Conservation (phyloP, 441 rosid genomes). For the Kokia cookei region DNA sequence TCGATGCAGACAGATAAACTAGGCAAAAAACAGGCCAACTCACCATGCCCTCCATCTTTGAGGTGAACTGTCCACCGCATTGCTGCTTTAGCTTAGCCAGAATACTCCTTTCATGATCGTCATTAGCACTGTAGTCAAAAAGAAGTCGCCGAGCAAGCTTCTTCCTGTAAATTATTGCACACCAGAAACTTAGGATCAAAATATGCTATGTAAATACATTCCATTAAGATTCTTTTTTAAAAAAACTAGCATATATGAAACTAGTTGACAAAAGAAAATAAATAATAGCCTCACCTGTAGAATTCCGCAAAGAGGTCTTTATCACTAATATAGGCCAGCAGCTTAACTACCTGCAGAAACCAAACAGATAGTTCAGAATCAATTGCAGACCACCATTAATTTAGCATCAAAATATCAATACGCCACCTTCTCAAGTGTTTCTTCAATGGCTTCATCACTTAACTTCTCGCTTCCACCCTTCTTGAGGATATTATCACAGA, state of each 20-base stretch:
- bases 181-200: neutral
- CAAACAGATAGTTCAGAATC: constrained; percentile 5
- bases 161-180: constrained; percentile 48
- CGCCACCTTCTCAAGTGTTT: constrained; percentile 85
- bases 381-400: neutral
- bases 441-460: constrained; percentile 94
- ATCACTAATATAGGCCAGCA: constrained; percentile 80
- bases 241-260: neutral
- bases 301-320: constrained; percentile 95
- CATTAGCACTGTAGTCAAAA: constrained; percentile 88
- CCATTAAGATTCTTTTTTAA: neutral
- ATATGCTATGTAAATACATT: neutral
- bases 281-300: constrained; percentile 42
- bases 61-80: constrained; percentile 95
- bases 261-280: neutral
- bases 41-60: constrained; percentile 99
- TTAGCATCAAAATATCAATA: neutral
- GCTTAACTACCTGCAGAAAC: constrained; percentile 60
- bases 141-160: constrained; percentile 90
- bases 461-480: constrained; percentile 94
- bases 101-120: constrained; percentile 90
- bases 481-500: constrained; percentile 86
- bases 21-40: constrained; percentile 14
- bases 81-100: constrained; percentile 93
- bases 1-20: neutral